These are phyloP conservation scores for Paramarasmius palmivorus DNA, from an alignment of 1,284 basidiomycete genomes.

Conservation along the genomic window DNA sequence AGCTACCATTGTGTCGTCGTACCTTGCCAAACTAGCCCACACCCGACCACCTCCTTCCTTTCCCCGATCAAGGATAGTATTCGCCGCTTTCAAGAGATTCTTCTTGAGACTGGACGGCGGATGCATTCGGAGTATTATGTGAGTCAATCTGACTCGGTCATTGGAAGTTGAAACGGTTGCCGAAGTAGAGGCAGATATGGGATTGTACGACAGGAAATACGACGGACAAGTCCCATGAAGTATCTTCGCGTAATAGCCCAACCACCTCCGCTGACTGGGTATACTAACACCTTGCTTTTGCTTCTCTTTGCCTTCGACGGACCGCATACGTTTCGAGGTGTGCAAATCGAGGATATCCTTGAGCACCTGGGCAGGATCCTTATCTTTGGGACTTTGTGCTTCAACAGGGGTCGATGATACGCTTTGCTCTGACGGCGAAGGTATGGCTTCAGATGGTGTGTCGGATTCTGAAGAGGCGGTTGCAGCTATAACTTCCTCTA, in stretches of 20 bases:
- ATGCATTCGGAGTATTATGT: conserved; percentile 58
- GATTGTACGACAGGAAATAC: conserved; percentile 40
- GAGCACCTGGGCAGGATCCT: conserved; percentile 27
- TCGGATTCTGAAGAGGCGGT: conserved; percentile 32
- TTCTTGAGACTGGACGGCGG: conserved; percentile 53
- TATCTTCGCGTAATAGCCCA: conserved; percentile 74
- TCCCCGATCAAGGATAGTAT: conserved; percentile 48
- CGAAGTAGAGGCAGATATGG: conserved; percentile 26
- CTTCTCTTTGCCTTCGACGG: conserved; percentile 35
- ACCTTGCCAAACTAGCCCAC: conserved; percentile 78
- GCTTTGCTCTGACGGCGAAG: too few relatives aligned
- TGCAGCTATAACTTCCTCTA: conserved; percentile 49
- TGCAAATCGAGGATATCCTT: conserved; percentile 66
- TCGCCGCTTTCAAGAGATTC: conserved; percentile 56
- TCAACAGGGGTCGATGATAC: too few relatives aligned
- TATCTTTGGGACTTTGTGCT: background rate
- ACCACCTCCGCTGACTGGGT: conserved; percentile 71
- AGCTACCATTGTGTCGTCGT: conserved; percentile 68
- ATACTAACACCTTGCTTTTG: conserved; percentile 75
- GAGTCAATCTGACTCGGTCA: conserved; percentile 47
- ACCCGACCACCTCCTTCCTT: conserved; percentile 45
- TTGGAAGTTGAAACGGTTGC: conserved; percentile 6
- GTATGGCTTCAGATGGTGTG: conserved; percentile 2
- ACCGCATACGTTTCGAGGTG: conserved; percentile 70
- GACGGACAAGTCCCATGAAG: conserved; percentile 54